Base-by-base conservation (phyloP, 2,329 filamentous ascomycete genomes). In the Curvularia sp. region DNA sequence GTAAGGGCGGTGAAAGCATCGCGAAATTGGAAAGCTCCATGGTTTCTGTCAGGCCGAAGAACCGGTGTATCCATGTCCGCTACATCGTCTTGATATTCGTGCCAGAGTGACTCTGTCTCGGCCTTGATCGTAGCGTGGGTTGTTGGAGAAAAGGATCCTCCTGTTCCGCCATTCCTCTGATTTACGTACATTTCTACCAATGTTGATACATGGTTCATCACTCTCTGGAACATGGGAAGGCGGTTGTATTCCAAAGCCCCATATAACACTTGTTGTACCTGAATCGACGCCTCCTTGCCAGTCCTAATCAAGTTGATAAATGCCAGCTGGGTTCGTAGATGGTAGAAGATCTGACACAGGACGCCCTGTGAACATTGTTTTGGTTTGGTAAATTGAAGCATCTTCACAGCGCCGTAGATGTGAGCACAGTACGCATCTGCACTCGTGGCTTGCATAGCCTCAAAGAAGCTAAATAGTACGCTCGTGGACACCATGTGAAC, bases 401-500 rank as follows among this genome's bases (percentile, higher is more conserved):
- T 66, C 33, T 60, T 65, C 1, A 66, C 72, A 15, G 70, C 71
- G n/a, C 72, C 72, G 24, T 65, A 60, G 31, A 75, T 65, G 43
- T 76, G 72, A 20, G 64, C 57, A n/a, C 66, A 62, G 53, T 75
- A 76, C 2, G 67, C 71, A 13, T 67, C 58, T 8, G 65, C 60
- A 9, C 64, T 71, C 5, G 73, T 75, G 3, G 67, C 58, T 20
- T 69, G 66, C 69, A 75, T 73, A 4, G 71, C 67, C 41, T 76
- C 73, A 42, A 74, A 75, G 13, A 75, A 61, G 20, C 69, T 71
- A 8, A 75, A 61, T 22, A 75, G 58, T 3, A 75, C 66, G 10
- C 68, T 68, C 7, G 72, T 75, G 3, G 67, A 75, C 4, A 75
- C 60, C 65, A 72, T 72, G 26, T 73, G 71, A n/a, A 71, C 49